phyloP scores from a whole-genome alignment of 108 stramenopile genomes.

The Hondaea fermentalgiana region DNA sequence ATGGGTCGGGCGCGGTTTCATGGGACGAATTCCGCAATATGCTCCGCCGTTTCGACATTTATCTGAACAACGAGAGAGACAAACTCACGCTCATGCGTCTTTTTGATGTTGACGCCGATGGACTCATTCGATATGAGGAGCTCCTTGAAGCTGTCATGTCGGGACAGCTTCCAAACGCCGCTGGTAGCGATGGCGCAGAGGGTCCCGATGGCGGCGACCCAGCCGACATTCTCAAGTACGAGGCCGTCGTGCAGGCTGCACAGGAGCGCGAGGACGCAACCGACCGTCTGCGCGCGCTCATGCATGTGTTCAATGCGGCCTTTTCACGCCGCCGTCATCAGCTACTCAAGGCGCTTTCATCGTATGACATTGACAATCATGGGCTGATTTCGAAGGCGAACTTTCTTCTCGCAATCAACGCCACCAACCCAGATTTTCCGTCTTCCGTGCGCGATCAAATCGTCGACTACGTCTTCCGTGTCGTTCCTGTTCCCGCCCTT shows the following conservation, averaged over 20 bases:
- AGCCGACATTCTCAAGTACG: not conserved
- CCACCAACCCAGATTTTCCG: not conserved
- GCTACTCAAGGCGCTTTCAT: not conserved
- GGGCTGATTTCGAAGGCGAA: not conserved
- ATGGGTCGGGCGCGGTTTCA: not conserved
- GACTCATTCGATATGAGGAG: constrained; percentile 37
- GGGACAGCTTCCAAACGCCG: not conserved
- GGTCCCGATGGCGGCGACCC: not conserved
- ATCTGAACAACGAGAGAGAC: constrained; percentile 30
- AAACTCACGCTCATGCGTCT: constrained; percentile 33
- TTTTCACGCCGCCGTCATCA: not conserved
- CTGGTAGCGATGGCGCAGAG: not conserved
- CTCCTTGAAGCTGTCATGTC: not conserved
- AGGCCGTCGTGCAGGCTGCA: not conserved
- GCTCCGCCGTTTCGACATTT: constrained; percentile 10
- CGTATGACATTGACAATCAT: not conserved
- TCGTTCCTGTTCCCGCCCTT: not conserved
- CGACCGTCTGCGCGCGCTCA: not conserved
- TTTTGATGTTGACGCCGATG: constrained; percentile 44
- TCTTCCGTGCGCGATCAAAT: not conserved
- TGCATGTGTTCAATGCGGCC: not conserved
- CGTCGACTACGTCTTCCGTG: not conserved
- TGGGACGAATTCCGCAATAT: constrained; percentile 6
- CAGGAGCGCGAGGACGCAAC: not conserved
- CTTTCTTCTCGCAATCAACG: not conserved